Conservation (phyloP, 2,329 filamentous ascomycete genomes). For the Lachnellula suecica region DNA sequence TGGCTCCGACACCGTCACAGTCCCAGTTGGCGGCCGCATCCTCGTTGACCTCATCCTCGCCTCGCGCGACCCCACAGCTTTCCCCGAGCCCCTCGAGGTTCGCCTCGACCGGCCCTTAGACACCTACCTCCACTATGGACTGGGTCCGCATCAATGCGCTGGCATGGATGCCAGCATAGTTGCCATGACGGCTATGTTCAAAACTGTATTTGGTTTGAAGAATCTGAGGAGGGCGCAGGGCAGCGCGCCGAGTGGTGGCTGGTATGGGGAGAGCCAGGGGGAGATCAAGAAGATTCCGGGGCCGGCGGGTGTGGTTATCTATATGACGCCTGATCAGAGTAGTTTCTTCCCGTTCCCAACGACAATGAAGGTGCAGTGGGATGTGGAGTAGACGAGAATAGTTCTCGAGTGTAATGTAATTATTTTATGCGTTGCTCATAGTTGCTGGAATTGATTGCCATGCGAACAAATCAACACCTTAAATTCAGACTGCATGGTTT, state of each 20-base stretch:
- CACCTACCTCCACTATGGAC: conserved; percentile 63
- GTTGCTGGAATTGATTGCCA: no score
- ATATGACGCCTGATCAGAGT: conserved; percentile 67
- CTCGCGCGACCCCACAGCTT: conserved; percentile 55
- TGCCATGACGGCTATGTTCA: conserved; percentile 51
- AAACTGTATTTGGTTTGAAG: conserved; percentile 24
- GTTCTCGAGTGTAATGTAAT: no score
- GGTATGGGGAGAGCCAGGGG: conserved; percentile 34
- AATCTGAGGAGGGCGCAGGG: conserved; percentile 21
- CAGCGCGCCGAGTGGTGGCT: conserved; percentile 7
- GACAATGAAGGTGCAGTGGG: conserved; percentile 32
- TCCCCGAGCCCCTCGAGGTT: conserved; percentile 61
- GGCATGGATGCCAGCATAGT: conserved; percentile 60
- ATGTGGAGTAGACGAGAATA: conserved; percentile 23
- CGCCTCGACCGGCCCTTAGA: conserved; percentile 63
- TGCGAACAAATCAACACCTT: no score
- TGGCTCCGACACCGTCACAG: conserved; percentile 45
- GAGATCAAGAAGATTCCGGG: conserved; percentile 24
- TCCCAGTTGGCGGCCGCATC: conserved; percentile 58
- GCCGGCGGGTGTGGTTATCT: conserved; percentile 38
- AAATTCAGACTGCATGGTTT: no score
- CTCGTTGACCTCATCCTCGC: conserved; percentile 61
- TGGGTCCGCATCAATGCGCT: conserved; percentile 62
- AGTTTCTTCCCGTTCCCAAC: conserved; percentile 50
- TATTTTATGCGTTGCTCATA: no score